These are phyloP conservation scores for Dipteronia sinensis DNA, from an alignment of 345 rosid species.

Conservation along the genomic window DNA sequence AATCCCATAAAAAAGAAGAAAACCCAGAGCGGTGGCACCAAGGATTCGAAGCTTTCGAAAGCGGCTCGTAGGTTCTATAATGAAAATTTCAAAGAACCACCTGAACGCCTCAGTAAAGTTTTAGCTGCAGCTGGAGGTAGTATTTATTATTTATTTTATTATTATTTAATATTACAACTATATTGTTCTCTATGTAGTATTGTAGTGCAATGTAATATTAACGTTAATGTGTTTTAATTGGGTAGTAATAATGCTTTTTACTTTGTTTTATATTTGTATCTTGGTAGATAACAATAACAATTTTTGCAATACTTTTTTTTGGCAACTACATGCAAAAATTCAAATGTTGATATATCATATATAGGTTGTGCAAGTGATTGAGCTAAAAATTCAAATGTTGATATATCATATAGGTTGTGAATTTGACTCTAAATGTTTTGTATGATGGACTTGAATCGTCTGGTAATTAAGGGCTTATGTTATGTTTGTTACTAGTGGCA, in stretches of 20 bases:
- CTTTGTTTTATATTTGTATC: no score
- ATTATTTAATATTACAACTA: no score
- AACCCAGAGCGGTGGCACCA: conserved; percentile 18
- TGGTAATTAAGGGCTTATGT: neutral
- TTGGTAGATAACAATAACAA: no score
- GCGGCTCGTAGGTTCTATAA: conserved; percentile 89
- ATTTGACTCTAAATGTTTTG: neutral
- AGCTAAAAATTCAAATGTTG: no score
- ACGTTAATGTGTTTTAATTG: no score
- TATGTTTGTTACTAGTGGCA: conserved; percentile 54
- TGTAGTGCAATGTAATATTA: no score
- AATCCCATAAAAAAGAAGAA: conserved; percentile 41
- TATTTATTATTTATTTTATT: no score
- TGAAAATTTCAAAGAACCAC: conserved; percentile 64
- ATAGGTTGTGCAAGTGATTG: neutral
- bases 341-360: no score
- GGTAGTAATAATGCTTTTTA: no score
- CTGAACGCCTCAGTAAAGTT: conserved; percentile 87
- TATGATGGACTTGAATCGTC: neutral
- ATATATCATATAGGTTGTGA: neutral
- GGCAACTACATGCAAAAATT: no score
- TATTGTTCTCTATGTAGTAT: no score
- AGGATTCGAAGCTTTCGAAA: conserved; percentile 46
- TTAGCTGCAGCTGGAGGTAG: conserved; percentile 98
- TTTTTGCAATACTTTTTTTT: no score